Conservation (phyloP, 495 filamentous ascomycete genomes). For the Durotheca rogersii region DNA sequence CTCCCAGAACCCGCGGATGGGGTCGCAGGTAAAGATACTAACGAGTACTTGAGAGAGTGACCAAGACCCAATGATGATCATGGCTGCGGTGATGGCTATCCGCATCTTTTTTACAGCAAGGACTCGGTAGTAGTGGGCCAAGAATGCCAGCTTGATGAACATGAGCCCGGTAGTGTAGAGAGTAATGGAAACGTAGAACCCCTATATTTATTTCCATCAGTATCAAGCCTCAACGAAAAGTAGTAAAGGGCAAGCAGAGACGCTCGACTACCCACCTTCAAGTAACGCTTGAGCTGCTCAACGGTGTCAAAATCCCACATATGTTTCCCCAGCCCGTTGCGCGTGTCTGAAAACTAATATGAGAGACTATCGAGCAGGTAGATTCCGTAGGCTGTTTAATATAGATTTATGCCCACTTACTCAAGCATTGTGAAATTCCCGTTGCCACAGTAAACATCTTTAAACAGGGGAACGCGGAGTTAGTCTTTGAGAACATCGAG, state of each 20-base stretch:
- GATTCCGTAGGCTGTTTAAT: too few species aligned
- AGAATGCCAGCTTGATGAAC: conserved; percentile 45
- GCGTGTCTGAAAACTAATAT: conserved; percentile 25
- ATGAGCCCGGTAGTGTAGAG: conserved; percentile 45
- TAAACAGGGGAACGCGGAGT: background rate
- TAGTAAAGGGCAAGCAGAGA: background rate
- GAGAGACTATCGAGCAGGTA: background rate
- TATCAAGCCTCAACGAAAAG: background rate
- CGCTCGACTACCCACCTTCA: conserved; percentile 13
- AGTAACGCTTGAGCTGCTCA: conserved; percentile 26
- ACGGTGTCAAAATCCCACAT: conserved; percentile 26
- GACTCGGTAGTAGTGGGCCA: conserved; percentile 47
- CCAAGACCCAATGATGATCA: conserved; percentile 40
- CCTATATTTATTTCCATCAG: conserved; percentile 23
- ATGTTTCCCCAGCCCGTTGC: conserved; percentile 40
- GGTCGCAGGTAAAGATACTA: conserved; percentile 37
- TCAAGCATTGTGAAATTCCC: conserved; percentile 27
- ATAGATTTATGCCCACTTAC: conserved; percentile 14
- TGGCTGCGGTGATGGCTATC: conserved; percentile 27
- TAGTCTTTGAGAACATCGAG: too few species aligned
- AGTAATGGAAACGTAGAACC: conserved; percentile 47
- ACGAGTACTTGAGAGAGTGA: conserved; percentile 45
- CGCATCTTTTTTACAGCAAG: conserved; percentile 37
- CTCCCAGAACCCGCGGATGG: conserved; percentile 42
- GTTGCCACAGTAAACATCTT: conserved; percentile 25